Evolutionary conservation across 441 rosid species (phyloP).

Genomic region (Populus hybrid): DNA sequence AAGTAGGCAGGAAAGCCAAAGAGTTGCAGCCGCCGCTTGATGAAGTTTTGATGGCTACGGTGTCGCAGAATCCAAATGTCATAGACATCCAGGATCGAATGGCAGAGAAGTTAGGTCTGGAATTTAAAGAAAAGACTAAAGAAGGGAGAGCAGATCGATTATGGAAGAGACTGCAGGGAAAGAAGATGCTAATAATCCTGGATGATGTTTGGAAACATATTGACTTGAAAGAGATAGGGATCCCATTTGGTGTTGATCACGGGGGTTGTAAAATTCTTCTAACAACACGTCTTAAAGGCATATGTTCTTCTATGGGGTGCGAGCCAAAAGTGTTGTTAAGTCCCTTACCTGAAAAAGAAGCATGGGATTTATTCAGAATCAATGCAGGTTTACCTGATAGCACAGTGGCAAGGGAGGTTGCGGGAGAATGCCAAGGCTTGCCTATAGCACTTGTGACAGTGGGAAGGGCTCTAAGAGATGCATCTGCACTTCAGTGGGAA

Average conservation of each 20-base stretch:
- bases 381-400: not conserved
- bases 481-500: not conserved
- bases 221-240: constrained; percentile 4
- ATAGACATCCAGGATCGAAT: constrained; percentile 4
- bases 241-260: constrained; percentile 6
- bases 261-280: constrained; percentile 16
- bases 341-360: no score
- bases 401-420: constrained; percentile 7
- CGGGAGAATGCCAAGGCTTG: constrained; percentile 15
- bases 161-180: not conserved
- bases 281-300: no score
- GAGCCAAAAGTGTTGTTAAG: no score
- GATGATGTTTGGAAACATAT: constrained; percentile 17
- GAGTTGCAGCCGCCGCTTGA: not conserved
- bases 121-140: not conserved
- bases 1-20: not conserved
- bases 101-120: not conserved
- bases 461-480: constrained; percentile 13
- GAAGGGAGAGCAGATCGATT: not conserved
- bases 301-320: no score
- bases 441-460: constrained; percentile 13
- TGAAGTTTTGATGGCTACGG: not conserved
- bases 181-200: constrained; percentile 11
- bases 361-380: not conserved
- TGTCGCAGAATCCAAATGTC: not conserved